These are phyloP conservation scores for Starmera caribaea DNA, from an alignment of 805 yeast species.

Conservation along the genomic window DNA sequence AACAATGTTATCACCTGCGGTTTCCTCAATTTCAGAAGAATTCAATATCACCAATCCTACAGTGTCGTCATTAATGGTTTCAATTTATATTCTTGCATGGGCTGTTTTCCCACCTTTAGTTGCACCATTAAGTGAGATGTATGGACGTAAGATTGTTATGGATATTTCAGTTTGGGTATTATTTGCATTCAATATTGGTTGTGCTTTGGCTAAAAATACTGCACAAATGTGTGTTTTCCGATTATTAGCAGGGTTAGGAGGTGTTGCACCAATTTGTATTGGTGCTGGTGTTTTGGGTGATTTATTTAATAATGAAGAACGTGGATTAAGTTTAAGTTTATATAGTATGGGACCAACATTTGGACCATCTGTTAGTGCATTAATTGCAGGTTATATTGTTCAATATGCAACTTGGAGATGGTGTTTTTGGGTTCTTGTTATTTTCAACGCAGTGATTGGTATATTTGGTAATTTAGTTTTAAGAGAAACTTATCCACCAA, in stretches of 20 bases:
- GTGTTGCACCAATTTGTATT: slow-evolving; percentile 57
- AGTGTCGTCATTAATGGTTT: slow-evolving; percentile 37
- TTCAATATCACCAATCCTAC: slow-evolving; percentile 32
- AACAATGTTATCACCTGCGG: slow-evolving; percentile 54
- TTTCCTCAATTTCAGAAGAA: slow-evolving; percentile 33
- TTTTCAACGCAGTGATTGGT: slow-evolving; percentile 41
- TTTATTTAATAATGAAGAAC: slow-evolving; percentile 37
- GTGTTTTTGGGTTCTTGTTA: slow-evolving; percentile 50
- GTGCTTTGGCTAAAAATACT: slow-evolving; percentile 45
- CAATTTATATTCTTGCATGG: slow-evolving; percentile 56
- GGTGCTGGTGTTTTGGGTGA: slow-evolving; percentile 67
- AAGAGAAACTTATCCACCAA: slow-evolving; percentile 53
- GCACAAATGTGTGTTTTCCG: slow-evolving; percentile 50
- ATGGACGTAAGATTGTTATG: slow-evolving; percentile 46
- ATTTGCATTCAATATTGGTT: slow-evolving; percentile 42
- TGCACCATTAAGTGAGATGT: slow-evolving; percentile 54
- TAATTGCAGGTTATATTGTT: slow-evolving; percentile 46
- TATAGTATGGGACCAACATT: slow-evolving; percentile 40
- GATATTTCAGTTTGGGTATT: slow-evolving; percentile 40
- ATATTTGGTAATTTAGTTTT: slow-evolving; percentile 32
- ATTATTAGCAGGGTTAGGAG: slow-evolving; percentile 57
- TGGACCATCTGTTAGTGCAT: slow-evolving; percentile 55
- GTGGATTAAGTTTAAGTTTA: slow-evolving; percentile 47
- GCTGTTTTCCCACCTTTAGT: slow-evolving; percentile 50
- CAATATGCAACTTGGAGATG: slow-evolving; percentile 48